These are phyloP conservation scores for Hanseniaspora occidentalis DNA, from an alignment of 805 yeast genomes.

Conservation along the genomic window DNA sequence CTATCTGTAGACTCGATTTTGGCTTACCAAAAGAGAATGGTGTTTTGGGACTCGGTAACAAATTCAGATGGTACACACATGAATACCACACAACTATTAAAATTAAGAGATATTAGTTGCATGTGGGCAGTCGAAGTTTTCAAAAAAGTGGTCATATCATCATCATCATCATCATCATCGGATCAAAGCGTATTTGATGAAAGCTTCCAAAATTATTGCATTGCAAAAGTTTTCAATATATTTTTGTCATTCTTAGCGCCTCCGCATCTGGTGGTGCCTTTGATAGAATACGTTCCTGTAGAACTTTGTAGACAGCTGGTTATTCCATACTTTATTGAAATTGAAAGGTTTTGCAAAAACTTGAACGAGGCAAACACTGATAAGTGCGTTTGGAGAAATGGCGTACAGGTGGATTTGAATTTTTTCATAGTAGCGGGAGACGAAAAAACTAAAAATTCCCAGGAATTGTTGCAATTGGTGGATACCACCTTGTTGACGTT, in stretches of 20 bases:
- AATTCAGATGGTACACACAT: neutral
- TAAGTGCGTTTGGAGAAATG: slow-evolving; percentile 14
- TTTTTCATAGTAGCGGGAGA: slow-evolving; percentile 21
- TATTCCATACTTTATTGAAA: slow-evolving; percentile 34
- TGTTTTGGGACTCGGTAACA: neutral
- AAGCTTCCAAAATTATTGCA: slow-evolving; percentile 4
- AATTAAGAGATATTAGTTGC: slow-evolving; percentile 21
- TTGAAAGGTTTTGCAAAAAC: slow-evolving; percentile 31
- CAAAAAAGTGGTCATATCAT: slow-evolving; percentile 14
- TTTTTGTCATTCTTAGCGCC: slow-evolving; percentile 48
- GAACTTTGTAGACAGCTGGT: slow-evolving; percentile 23
- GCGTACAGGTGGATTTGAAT: slow-evolving; percentile 14
- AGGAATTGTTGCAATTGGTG: slow-evolving; percentile 33
- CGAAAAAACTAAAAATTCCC: slow-evolving; percentile 24
- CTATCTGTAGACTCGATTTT: neutral
- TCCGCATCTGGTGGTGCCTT: slow-evolving; percentile 37
- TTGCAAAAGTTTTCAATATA: slow-evolving; percentile 14
- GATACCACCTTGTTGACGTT: slow-evolving; percentile 74
- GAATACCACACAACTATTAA: slow-evolving; percentile 8
- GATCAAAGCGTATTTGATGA: neutral
- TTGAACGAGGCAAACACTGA: slow-evolving; percentile 9
- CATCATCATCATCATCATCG: slow-evolving; percentile 7
- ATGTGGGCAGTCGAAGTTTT: slow-evolving; percentile 17
- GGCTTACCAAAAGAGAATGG: neutral
- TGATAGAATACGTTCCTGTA: slow-evolving; percentile 4